Conservation (phyloP, 768 basidiomycete species). For the Botryobasidium botryosum region DNA sequence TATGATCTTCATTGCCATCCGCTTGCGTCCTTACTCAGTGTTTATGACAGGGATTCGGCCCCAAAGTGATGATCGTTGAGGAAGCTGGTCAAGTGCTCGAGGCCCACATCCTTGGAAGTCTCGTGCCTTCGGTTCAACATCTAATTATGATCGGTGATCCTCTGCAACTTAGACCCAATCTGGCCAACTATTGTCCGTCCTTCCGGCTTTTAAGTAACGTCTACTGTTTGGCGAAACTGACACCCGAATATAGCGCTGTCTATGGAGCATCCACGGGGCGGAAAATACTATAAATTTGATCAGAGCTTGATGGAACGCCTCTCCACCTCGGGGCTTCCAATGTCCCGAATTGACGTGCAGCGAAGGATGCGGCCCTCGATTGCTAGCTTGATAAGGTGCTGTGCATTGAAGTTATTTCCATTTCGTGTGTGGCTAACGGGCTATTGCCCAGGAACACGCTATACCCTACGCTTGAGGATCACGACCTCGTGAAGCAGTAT, state of each 20-base stretch:
- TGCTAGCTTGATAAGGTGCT: slow-evolving; percentile 40
- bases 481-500: slow-evolving; percentile 33
- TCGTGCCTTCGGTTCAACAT: slow-evolving; percentile 21
- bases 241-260: slow-evolving; percentile 48
- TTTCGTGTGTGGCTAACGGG: not conserved
- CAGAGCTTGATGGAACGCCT: slow-evolving; percentile 65
- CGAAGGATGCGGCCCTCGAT: slow-evolving; percentile 60
- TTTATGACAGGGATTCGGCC: slow-evolving; percentile 38
- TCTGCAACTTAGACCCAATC: slow-evolving; percentile 48
- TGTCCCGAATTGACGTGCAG: slow-evolving; percentile 58
- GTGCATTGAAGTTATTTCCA: not conserved
- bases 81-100: slow-evolving; percentile 75
- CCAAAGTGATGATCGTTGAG: slow-evolving; percentile 52
- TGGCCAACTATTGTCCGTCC: slow-evolving; percentile 42
- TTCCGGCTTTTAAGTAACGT: too few species aligned
- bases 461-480: slow-evolving; percentile 43
- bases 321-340: slow-evolving; percentile 33
- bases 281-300: slow-evolving; percentile 38
- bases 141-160: slow-evolving; percentile 73
- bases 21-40: not conserved
- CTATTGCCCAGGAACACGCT: slow-evolving; percentile 31
- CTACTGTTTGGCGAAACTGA: too few species aligned
- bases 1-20: not conserved
- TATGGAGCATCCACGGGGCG: slow-evolving; percentile 44
- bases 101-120: slow-evolving; percentile 41